Evolutionary conservation across 1,284 basidiomycete genomes (phyloP), one percentile per base, ranked within the genome.

Genomic region (Fomitopsis pinicola): DNA sequence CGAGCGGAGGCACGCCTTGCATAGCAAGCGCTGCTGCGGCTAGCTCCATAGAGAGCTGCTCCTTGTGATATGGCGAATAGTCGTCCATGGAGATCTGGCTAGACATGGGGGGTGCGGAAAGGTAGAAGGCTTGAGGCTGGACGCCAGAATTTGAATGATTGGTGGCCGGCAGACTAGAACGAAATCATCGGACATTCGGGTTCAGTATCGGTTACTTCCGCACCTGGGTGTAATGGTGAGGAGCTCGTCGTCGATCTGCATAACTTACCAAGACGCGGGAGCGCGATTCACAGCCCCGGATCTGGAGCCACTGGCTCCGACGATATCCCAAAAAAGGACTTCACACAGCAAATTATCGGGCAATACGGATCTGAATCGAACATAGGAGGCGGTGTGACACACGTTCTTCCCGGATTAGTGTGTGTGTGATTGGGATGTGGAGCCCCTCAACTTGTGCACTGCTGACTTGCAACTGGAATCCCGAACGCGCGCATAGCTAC

Each of bases 1-100:
- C 30, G 22, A 30, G 33, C 19, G 33, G 28, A 9, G 58, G 60
- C 10, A 48, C 14, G 17, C 46, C n/a, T 15, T 57, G 55, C 48
- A 54, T 44, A 3, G 45, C 57, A 19, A 59, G 44, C 6, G 57
- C 57, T 15, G 54, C 60, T 17, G 50, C 33, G 9, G 60, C 60
- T 12, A 62, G 30, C 42, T 62, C 60, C 48, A 42, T 40, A 19
- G 60, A 56, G 10, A 55, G 22, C 57, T 48, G 50, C 17, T 42
- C 44, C 50, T 53, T 58, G 36, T 50, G 28, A 14, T 19, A 28
- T 14, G 60, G 36, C 1, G 57, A 46, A 28, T 54, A 35, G 48
- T 62, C 44, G 57, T 59, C 57, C 28, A 55, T 22, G 12, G 57
- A 55, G 38, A 40, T 8, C 9, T 10, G 28, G 42, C 22, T 48